Evolutionary conservation across 495 filamentous ascomycete species (phyloP).

Genomic region (Glarea lozoyensis): DNA sequence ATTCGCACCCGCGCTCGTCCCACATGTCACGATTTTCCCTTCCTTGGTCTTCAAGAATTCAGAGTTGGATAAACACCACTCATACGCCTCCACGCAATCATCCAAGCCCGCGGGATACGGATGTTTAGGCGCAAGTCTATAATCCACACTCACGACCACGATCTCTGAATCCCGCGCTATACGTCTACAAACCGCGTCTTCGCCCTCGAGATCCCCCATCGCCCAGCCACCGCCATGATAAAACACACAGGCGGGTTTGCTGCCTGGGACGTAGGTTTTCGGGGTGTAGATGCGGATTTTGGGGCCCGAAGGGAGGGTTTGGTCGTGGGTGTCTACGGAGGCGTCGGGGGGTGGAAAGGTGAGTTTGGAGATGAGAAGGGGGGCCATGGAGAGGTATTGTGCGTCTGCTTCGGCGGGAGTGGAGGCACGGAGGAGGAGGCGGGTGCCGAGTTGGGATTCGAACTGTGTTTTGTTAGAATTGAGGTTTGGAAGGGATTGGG

Average conservation of each 20-base stretch:
- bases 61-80: constrained; percentile 13
- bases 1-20: constrained; percentile 4
- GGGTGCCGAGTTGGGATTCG: constrained; percentile 6
- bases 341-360: constrained; percentile 5
- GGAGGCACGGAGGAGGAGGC: constrained; percentile 2
- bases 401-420: background rate
- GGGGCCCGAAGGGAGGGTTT: constrained; percentile 2
- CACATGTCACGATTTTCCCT: constrained; percentile 2
- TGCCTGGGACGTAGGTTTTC: constrained; percentile 1
- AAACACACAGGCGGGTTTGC: constrained; percentile 7
- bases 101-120: constrained; percentile 16
- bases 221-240: constrained; percentile 12
- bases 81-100: constrained; percentile 10
- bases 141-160: constrained; percentile 19
- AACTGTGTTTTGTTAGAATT: constrained; percentile 6
- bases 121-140: constrained; percentile 21
- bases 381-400: background rate
- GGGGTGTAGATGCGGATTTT: constrained; percentile 7
- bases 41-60: constrained; percentile 2
- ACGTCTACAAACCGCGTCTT: background rate
- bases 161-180: background rate
- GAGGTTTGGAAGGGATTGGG: no score
- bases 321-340: constrained; percentile 8
- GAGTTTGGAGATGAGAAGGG: constrained; percentile 5
- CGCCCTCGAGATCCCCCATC: constrained; percentile 6